These are phyloP conservation scores for Asclepias syriaca DNA, from an alignment of 257 asterid species.

Conservation along the genomic window DNA sequence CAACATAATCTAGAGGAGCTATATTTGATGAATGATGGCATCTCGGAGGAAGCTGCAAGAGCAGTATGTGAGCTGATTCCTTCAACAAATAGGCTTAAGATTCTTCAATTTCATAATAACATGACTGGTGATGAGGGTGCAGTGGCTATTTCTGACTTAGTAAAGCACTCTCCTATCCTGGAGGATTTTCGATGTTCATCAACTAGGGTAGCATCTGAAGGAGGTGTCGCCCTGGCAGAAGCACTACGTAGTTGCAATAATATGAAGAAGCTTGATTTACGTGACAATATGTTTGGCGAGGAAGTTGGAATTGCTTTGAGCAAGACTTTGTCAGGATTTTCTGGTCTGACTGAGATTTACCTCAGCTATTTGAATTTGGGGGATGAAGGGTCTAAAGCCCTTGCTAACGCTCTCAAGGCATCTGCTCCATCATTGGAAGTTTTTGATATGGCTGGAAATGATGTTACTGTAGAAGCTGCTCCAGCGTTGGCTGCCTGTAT, in stretches of 20 bases:
- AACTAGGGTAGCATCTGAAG: conserved; percentile 76
- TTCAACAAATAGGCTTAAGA: conserved; percentile 54
- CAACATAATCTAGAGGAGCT: conserved; percentile 79
- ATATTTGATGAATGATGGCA: conserved; percentile 74
- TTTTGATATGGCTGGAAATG: conserved; percentile 93
- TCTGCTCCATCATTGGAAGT: conserved; percentile 69
- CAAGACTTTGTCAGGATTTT: conserved; percentile 42
- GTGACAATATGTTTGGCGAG: conserved; percentile 87
- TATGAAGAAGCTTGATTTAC: conserved; percentile 75
- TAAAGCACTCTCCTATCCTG: conserved; percentile 49
- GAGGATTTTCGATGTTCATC: conserved; percentile 88
- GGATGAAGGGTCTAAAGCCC: conserved; percentile 71
- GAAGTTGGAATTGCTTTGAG: conserved; percentile 74
- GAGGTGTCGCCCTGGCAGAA: conserved; percentile 69
- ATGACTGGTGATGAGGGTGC: conserved; percentile 98
- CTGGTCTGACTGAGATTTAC: conserved; percentile 56
- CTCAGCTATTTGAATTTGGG: conserved; percentile 87
- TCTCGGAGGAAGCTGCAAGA: conserved; percentile 87
- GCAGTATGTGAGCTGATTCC: conserved; percentile 76
- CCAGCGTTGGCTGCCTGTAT: conserved; percentile 70
- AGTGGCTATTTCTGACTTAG: conserved; percentile 58
- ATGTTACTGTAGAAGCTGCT: conserved; percentile 71
- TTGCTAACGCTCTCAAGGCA: conserved; percentile 59
- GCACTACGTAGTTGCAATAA: conserved; percentile 53
- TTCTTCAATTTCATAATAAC: conserved; percentile 84